Percentiles rank a stretch among this genome's conserved stretches.
phyloP scores from a whole-genome alignment of 2,329 filamentous ascomycete genomes.

The Fusarium sterilihyphosum region DNA sequence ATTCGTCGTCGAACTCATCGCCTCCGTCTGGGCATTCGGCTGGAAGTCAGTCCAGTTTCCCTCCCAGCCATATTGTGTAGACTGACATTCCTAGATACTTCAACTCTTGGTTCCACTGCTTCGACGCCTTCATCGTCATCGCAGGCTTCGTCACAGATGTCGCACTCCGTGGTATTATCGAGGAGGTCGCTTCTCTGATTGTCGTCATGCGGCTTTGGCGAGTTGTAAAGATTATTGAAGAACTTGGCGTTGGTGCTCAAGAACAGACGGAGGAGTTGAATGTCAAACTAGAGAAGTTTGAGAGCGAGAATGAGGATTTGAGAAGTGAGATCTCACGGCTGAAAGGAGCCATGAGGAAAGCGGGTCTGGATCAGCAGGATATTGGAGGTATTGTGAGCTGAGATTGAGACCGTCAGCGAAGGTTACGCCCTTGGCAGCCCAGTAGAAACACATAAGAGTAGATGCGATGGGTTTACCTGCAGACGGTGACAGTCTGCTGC shows the following conservation, averaged over 20 bases:
- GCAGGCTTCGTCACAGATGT: constrained; percentile 12
- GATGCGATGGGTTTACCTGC: background rate
- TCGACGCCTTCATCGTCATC: constrained; percentile 6
- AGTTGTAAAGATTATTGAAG: constrained; percentile 16
- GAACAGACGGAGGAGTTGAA: constrained; percentile 8
- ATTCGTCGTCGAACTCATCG: background rate
- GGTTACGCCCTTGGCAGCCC: fast-evolving
- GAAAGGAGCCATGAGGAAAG: background rate
- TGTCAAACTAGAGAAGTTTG: background rate
- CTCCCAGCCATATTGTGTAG: no score
- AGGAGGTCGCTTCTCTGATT: constrained; percentile 14
- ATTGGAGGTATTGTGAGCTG: background rate
- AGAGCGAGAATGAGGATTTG: background rate
- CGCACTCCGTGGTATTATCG: background rate
- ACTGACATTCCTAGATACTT: background rate
- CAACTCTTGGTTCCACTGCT: constrained; percentile 15
- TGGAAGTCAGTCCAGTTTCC: background rate
- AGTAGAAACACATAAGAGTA: background rate
- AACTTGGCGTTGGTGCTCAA: background rate
- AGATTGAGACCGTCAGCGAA: background rate
- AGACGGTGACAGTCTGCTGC: background rate
- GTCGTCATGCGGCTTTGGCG: constrained; percentile 20
- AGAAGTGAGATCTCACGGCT: background rate
- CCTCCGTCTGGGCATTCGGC: constrained; percentile 8
- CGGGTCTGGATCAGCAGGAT: background rate